Evolutionary conservation across 1,284 basidiomycete genomes (phyloP), one percentile per base, ranked within the genome.

Genomic region (Melampsora abietis-canadensis): DNA sequence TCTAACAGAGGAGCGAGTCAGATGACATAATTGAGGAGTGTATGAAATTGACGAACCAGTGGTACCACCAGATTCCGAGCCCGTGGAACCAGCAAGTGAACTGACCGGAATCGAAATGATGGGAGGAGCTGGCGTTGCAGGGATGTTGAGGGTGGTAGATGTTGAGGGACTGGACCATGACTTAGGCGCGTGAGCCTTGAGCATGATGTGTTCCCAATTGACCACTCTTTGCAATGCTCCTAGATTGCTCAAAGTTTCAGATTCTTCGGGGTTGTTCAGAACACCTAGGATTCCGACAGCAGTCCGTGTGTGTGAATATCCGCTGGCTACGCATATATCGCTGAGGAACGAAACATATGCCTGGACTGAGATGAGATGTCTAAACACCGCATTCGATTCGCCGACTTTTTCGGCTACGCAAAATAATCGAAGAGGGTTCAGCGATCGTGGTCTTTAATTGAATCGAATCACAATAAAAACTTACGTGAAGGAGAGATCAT

Each of bases 261-360:
- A 85, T 14, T 89, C 86, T 30, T 86, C 87, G 5, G 84, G 84
- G 27, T 85, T 86, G 83, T 89, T 89, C 47, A 97, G 83, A 2
- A 87, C 87, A 79, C 91, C 88, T 44, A 98, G 85, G 40, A 96
- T 84, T 6, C 88, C 85, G 2, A 90, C 87, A 0, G 90, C 88
- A 40, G 89, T 86, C 77, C 93, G 88, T 62, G 89, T 87, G 78
- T 93, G 91, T n/a, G 88, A 85, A 81, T 90, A 93, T 4, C 90
- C 88, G 57, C 91, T 88, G n/a, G 90, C 92, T 2, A 89, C 86
- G 81, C 94, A 92, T 15, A 94, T 88, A 79, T 97, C 95, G 12
- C 90, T 90, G 66, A 98, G 86, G 24, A 98, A 83, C 21, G 92
- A 90, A 46, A 91, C 85, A 24, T 92, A 87, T 48, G 90, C 88